Base-by-base conservation (phyloP, 257 asterid species). In the Perilla frutescens region DNA sequence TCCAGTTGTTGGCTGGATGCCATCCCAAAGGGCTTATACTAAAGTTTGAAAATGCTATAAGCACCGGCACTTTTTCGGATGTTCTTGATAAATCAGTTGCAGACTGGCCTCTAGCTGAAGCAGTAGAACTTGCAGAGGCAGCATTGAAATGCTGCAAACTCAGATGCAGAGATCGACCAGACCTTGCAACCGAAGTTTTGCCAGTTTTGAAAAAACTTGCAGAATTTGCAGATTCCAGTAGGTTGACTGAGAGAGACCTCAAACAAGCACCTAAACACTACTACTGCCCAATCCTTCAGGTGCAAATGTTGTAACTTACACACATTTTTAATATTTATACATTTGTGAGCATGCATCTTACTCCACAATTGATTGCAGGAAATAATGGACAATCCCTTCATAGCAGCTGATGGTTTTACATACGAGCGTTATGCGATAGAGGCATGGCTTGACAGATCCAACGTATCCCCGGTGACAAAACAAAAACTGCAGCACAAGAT, bases 101-200 rank as follows among this genome's bases (percentile, higher is more conserved):
- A 56, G 85, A 84, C 69, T 93, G 98, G 98, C 98, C 98, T 50
- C 66, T 79, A 54, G 76, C 81, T 40, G 87, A 86, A 83, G 89
- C 91, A 15, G 80, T 84, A 63, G 94, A 91, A 72, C 85, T 93
- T 11, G 87, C 91, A 73, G 72, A 71, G 44, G 58, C 87, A 45
- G 97, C 93, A 1, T 76, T 91, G 49, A 77, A 77, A 70, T 93
- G 98, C 88, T 87, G 94, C 69, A 73, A 70, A 8, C 87, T 93
- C 41, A 85, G 92, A 77, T 93, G 98, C 70, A 77, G 98, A 86
- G 98, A 91, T 55, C 83, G 98, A 44, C 98, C 98, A 1, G 97
- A 93, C 72, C 98, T 93, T 71, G 96, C 78, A 15, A 76, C 85
- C 7, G 98, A 89, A 79, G 96, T 89, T 41, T 74, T 93, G 80